Evolutionary conservation across 495 filamentous ascomycete species (phyloP), one percentile per base, ranked within the genome.

Genomic region (Daldinia decipiens): DNA sequence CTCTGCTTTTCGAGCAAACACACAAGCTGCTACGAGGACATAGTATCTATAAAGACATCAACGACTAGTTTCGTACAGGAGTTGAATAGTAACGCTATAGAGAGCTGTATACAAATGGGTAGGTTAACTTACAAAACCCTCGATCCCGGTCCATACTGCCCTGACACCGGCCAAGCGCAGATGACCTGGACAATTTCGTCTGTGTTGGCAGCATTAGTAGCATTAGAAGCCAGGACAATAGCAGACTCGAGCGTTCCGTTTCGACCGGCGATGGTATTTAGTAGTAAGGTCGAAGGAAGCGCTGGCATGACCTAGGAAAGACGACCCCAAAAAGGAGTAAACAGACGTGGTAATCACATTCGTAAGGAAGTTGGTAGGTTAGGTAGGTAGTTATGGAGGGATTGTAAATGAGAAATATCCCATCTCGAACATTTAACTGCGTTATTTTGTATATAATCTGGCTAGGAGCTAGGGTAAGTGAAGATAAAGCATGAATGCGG

Each of bases 111-210:
- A 19, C 3, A 5, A 12, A 57, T 12, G 39, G n/a, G n/a, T 38
- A 58, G 19, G 40, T 55, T 36, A n/a, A 56, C 84, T 72, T 81
- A 88, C 87, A 89, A 67, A 12, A 85, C 65, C 65, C 87, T 78
- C 1, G 84, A 86, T 0, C 87, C 87, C 2, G 81, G 79, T 0
- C 87, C 87, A 74, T 90, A 90, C 70, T 89, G 86, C 4, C 87
- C 87, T 4, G 84, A 87, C 0, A 90, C 82, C 0, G 87, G 86
- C 82, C 83, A 90, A 15, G 86, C 86, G 65, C 87, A 90, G 1
- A 90, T 71, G 50, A 88, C 87, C 64, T 85, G 77, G 12, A 85
- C 57, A 24, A 72, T 72, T 62, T 77, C 52, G 47, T 40, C 53
- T 43, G 65, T 61, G 26, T 55, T 56, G 24, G 79, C 79, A 26